phyloP scores from a whole-genome alignment of 805 yeast genomes.

The Sugiyamaella americana region DNA sequence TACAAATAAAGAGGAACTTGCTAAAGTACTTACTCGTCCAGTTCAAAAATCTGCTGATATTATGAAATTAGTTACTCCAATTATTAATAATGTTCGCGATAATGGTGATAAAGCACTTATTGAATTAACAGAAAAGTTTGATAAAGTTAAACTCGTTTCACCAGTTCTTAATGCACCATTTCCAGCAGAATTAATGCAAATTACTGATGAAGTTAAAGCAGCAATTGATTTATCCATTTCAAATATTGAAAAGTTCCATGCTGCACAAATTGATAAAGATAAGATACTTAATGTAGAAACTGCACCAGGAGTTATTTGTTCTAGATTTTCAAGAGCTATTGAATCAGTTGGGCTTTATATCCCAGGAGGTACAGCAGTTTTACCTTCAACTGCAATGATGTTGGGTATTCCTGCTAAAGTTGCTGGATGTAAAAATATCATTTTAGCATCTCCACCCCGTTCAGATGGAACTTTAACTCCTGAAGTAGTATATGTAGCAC shows the following conservation, averaged over 20 bases:
- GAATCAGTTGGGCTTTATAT: slow-evolving; percentile 92
- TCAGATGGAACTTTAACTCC: slow-evolving; percentile 90
- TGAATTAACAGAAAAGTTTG: slow-evolving; percentile 89
- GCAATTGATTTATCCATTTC: slow-evolving; percentile 87
- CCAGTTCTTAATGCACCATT: slow-evolving; percentile 88
- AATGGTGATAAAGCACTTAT: slow-evolving; percentile 83
- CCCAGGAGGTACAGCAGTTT: slow-evolving; percentile 98
- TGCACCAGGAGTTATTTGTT: slow-evolving; percentile 87
- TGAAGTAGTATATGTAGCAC: slow-evolving; percentile 95
- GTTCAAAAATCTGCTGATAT: slow-evolving; percentile 89
- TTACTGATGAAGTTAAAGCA: slow-evolving; percentile 64
- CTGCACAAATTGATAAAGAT: slow-evolving; percentile 68
- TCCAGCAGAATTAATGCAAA: slow-evolving; percentile 66
- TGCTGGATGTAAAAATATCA: slow-evolving; percentile 90
- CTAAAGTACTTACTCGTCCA: slow-evolving; percentile 77
- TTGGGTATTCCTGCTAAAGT: slow-evolving; percentile 97
- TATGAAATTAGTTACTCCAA: slow-evolving; percentile 88
- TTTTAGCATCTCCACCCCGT: slow-evolving; percentile 94
- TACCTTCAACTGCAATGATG: slow-evolving; percentile 97
- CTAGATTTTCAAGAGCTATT: slow-evolving; percentile 91
- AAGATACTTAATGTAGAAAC: slow-evolving; percentile 76
- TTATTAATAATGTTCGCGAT: slow-evolving; percentile 65
- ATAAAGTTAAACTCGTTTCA: slow-evolving; percentile 62
- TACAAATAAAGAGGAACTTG: slow-evolving; percentile 42
- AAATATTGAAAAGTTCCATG: slow-evolving; percentile 87